phyloP scores from a whole-genome alignment of 805 yeast genomes.

The Sporopachydermia quercuum region DNA sequence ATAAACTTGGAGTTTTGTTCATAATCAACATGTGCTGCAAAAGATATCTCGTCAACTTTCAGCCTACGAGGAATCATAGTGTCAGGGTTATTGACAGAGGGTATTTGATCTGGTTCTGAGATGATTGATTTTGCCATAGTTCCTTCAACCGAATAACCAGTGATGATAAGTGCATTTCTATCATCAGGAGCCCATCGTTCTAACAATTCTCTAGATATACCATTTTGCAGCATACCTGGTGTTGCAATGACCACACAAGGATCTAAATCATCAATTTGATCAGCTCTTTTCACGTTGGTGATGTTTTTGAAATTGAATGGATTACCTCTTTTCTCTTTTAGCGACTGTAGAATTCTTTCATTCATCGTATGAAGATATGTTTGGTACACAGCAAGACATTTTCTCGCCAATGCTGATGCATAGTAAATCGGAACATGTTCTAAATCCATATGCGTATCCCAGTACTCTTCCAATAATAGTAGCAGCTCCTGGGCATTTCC shows the following conservation, averaged over 20 bases:
- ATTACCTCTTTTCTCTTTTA: slow-evolving; percentile 64
- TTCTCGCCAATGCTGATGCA: slow-evolving; percentile 86
- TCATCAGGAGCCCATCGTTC: slow-evolving; percentile 98
- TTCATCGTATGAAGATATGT: slow-evolving; percentile 97
- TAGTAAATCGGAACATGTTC: slow-evolving; percentile 74
- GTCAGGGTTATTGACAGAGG: slow-evolving; percentile 70
- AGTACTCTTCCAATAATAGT: slow-evolving; percentile 84
- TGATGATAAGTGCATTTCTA: slow-evolving; percentile 69
- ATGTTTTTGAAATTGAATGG: slow-evolving; percentile 86
- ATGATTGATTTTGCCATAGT: slow-evolving; percentile 87
- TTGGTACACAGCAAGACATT: slow-evolving; percentile 95
- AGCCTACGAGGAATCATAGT: slow-evolving; percentile 75
- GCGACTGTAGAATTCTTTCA: slow-evolving; percentile 64
- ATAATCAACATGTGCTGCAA: slow-evolving; percentile 99
- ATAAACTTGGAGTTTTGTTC: slow-evolving; percentile 87
- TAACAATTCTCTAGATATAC: slow-evolving; percentile 77
- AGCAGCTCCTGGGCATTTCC: slow-evolving; percentile 94
- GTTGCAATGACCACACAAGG: slow-evolving; percentile 94
- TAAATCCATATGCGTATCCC: slow-evolving; percentile 74
- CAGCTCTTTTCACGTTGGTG: slow-evolving; percentile 64
- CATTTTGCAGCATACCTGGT: slow-evolving; percentile 98
- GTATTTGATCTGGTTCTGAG: slow-evolving; percentile 83
- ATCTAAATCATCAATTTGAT: slow-evolving; percentile 80
- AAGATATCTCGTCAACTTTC: slow-evolving; percentile 82
- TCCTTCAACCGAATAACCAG: slow-evolving; percentile 98